phyloP scores from a whole-genome alignment of 1,284 basidiomycete genomes.

The Phaffia rhodozyma region DNA sequence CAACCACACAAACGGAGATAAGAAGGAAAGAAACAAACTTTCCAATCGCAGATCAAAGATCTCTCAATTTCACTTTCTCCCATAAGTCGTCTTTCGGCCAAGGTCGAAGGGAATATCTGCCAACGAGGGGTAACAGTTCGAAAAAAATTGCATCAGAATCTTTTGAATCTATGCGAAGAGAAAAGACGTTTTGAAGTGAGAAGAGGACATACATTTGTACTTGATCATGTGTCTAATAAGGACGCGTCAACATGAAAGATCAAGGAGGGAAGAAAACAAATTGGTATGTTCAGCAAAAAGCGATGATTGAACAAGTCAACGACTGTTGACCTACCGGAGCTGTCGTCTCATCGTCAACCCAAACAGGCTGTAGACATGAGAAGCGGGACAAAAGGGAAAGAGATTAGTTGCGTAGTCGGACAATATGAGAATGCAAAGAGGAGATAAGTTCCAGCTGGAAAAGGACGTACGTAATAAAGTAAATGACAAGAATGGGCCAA shows the following conservation, averaged over 20 bases:
- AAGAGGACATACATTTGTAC: constrained; percentile 52
- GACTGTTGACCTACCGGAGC: constrained; percentile 58
- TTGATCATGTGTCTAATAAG: constrained; percentile 89
- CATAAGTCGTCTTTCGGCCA: constrained; percentile 69
- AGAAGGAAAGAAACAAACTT: too few relatives aligned
- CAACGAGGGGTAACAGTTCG: not conserved
- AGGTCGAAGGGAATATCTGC: constrained; percentile 66
- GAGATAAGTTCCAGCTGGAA: not conserved
- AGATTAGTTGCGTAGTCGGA: not conserved
- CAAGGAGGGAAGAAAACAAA: not conserved
- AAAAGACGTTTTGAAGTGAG: not conserved
- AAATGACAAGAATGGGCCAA: constrained; percentile 92
- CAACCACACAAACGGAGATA: too few relatives aligned
- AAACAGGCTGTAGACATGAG: constrained; percentile 42
- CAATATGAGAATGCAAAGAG: not conserved
- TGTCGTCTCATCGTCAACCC: constrained; percentile 83
- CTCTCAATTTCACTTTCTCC: constrained; percentile 11
- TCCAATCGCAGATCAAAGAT: too few relatives aligned
- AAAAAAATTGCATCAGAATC: constrained; percentile 82
- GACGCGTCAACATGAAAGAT: not conserved
- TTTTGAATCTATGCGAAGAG: constrained; percentile 41
- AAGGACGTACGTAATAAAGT: constrained; percentile 53
- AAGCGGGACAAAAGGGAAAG: not conserved
- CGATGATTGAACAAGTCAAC: too few relatives aligned
- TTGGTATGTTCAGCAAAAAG: too few relatives aligned